phyloP scores from a whole-genome alignment of 169 alveolate genomes.

The Eimeria acervulina region DNA sequence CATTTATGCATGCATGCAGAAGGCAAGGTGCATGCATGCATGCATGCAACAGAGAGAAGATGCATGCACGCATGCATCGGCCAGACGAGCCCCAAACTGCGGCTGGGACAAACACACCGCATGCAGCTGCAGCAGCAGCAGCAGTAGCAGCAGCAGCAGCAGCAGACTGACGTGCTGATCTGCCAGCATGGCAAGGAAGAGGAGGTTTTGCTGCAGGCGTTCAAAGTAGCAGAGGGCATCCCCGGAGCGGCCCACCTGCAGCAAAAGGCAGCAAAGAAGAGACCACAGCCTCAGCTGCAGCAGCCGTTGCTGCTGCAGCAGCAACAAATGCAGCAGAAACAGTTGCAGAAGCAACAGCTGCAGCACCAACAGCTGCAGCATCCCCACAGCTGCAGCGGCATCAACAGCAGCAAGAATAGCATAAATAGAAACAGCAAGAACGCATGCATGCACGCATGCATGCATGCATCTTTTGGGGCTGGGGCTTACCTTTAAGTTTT shows the following conservation, averaged over 20 bases:
- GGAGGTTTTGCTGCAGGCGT: slow-evolving; percentile 79
- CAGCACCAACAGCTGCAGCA: slow-evolving; percentile 9
- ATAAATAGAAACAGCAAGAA: neutral
- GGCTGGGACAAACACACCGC: neutral
- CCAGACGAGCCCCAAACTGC: neutral
- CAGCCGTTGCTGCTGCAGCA: neutral
- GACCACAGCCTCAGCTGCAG: slow-evolving; percentile 9
- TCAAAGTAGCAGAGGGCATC: slow-evolving; percentile 82
- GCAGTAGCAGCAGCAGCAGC: slow-evolving; percentile 29
- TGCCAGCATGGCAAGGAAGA: slow-evolving; percentile 81
- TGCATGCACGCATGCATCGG: neutral
- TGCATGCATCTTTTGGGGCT: neutral
- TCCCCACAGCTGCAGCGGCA: neutral
- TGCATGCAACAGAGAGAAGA: neutral
- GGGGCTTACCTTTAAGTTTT: slow-evolving; percentile 43
- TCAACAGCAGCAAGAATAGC: neutral
- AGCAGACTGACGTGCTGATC: slow-evolving; percentile 73
- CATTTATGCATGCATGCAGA: neutral
- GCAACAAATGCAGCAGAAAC: neutral
- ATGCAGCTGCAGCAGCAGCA: slow-evolving; percentile 20
- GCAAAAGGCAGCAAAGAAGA: neutral
- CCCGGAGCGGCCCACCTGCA: slow-evolving; percentile 76
- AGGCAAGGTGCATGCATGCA: slow-evolving; percentile 19
- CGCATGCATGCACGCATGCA: neutral
- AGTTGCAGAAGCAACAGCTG: neutral